These are phyloP conservation scores for Populus alba DNA, from an alignment of 345 rosid species.

Conservation along the genomic window DNA sequence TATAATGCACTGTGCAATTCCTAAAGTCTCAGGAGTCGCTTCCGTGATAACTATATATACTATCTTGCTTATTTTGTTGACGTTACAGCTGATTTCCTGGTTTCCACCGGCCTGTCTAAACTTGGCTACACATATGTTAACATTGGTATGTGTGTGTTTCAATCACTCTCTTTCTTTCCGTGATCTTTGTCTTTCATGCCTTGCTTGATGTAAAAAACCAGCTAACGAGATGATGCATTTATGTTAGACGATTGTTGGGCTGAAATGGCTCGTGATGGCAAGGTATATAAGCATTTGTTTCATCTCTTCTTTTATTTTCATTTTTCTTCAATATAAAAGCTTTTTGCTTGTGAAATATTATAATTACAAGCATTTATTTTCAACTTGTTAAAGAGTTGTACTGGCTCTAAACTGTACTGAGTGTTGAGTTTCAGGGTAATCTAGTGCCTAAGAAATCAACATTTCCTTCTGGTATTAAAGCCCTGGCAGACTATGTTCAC, in stretches of 20 bases:
- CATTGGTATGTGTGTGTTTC: slow-evolving; percentile 48
- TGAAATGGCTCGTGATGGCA: slow-evolving; percentile 61
- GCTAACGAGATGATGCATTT: slow-evolving; percentile 19
- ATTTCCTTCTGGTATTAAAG: slow-evolving; percentile 26
- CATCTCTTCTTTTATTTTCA: background rate
- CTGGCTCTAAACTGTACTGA: background rate
- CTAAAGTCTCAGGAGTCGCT: no score
- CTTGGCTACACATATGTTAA: slow-evolving; percentile 81
- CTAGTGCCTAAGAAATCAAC: slow-evolving; percentile 17
- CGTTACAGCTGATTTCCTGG: slow-evolving; percentile 68
- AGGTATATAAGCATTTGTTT: slow-evolving; percentile 35
- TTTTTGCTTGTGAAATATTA: background rate
- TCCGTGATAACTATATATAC: no score
- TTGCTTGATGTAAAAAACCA: slow-evolving; percentile 1
- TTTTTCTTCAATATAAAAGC: background rate
- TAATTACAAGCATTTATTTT: no score
- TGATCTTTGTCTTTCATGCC: background rate
- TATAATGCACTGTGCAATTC: no score
- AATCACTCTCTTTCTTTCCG: background rate
- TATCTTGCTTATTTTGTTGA: background rate
- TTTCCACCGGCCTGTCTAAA: slow-evolving; percentile 71
- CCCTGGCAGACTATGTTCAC: slow-evolving; percentile 25
- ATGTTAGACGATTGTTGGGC: slow-evolving; percentile 93
- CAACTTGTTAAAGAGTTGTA: no score
- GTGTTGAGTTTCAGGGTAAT: slow-evolving; percentile 12